Conservation (phyloP, 1,139 yeast genomes). For the Kurtzmaniella quercitrusa region DNA sequence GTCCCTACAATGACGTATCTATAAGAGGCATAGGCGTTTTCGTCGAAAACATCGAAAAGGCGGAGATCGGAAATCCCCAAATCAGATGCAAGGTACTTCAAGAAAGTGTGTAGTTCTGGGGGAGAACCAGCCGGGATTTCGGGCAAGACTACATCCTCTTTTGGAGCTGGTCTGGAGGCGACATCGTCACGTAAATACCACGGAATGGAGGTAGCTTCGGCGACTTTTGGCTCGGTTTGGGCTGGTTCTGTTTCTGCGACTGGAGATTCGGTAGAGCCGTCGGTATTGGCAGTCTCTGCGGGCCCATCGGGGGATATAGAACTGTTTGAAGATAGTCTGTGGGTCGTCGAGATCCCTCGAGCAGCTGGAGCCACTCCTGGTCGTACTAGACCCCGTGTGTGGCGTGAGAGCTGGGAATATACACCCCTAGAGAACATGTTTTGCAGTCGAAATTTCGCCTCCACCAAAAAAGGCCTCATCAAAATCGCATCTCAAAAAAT, state of each 20-base stretch:
- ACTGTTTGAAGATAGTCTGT: too few species aligned
- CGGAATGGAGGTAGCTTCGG: slow-evolving; percentile 29
- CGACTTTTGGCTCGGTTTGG: background rate
- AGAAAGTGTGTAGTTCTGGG: slow-evolving; percentile 36
- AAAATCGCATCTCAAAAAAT: background rate
- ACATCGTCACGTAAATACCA: slow-evolving; percentile 61
- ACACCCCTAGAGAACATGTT: background rate
- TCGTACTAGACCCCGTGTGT: background rate
- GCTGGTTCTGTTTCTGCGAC: background rate
- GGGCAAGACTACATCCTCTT: slow-evolving; percentile 35
- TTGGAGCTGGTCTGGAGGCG: slow-evolving; percentile 32
- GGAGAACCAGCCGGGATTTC: slow-evolving; percentile 59
- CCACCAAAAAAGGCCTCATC: background rate
- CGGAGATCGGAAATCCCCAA: slow-evolving; percentile 62
- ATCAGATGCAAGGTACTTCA: slow-evolving; percentile 47
- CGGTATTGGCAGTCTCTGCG: too few species aligned
- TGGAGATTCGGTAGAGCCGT: background rate
- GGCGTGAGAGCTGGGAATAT: background rate
- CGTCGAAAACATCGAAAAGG: slow-evolving; percentile 49
- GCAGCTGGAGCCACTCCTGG: background rate
- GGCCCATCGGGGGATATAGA: too few species aligned
- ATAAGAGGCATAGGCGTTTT: slow-evolving; percentile 38
- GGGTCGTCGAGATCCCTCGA: background rate
- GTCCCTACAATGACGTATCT: slow-evolving; percentile 63
- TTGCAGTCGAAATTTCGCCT: background rate